A percentile compares a stretch with the other conserved stretches of the same genome.
Evolutionary conservation across 129 eudicot species (phyloP).

Genomic region (Helianthus annuus): HanXRQr2.0-SUNRISE NC_035437.2:124344982-124345481

Average conservation of each 20-base stretch:
- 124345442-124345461: too few relatives aligned
- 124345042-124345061: slow-evolving; percentile 55
- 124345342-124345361: slow-evolving; percentile 16
- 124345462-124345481: too few relatives aligned
- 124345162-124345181: slow-evolving; percentile 4
- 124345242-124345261: slow-evolving; percentile 13
- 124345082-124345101: slow-evolving; percentile 32
- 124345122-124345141: slow-evolving; percentile 26
- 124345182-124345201: slow-evolving; percentile 26
- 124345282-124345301: not conserved
- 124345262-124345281: not conserved
- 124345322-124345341: slow-evolving; percentile 28
- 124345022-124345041: slow-evolving; percentile 35
- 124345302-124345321: slow-evolving; percentile 16
- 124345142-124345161: not conserved
- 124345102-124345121: slow-evolving; percentile 25
- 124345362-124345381: slow-evolving; percentile 20
- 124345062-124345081: slow-evolving; percentile 40
- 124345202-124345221: slow-evolving; percentile 26
- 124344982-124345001: not conserved
- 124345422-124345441: too few relatives aligned
- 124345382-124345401: too few relatives aligned
- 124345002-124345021: slow-evolving; percentile 33
- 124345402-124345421: too few relatives aligned
- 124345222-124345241: slow-evolving; percentile 18